Evolutionary conservation across 345 rosid genomes (phyloP), one percentile per base, ranked within the genome.

Genomic region (Hibiscus syriacus): DNA sequence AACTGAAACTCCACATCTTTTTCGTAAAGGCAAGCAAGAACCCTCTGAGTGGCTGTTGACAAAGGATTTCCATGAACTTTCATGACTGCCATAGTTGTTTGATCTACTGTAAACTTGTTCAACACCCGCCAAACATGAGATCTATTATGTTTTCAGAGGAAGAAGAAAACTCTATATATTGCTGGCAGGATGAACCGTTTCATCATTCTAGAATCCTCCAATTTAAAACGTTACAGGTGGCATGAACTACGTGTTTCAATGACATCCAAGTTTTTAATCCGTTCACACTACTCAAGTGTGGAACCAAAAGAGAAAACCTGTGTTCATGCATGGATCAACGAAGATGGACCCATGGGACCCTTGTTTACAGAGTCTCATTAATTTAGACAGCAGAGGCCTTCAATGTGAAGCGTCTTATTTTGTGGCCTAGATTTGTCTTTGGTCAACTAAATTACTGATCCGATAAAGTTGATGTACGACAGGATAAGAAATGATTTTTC

Each of bases 41-140:
- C 83, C 12, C 91, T 72, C 87, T 75, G 77, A 20, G 86, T 56
- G n/a, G 87, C 82, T 0, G 88, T 77, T 20, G 93, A 87, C 16
- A 74, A 0, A 23, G 70, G 67, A 36, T 10, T 52, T 76, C 83
- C 89, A 71, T 83, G 80, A 19, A 83, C 71, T 64, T 86, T 87
- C 57, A 81, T 49, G 55, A 26, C 66, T 22, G 84, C 80, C 92
- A 80, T 83, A 52, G 43, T 74, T 23, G 27, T n/a, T 0, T 43
- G 12, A 26, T n/a, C 45, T 8, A 55, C 32, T 41, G 25, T 16
- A 52, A 50, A 5, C 10, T 12, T 3, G 46, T 26, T 29, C 26
- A 53, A 14, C 4, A 68, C 3, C 20, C 16, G 8, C 26, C 19
- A 8, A 39, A 30, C 4, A 43, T 5, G 0, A 38, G 34, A 7